These are phyloP conservation scores for Ophiostoma sp. DNA, from an alignment of 2,329 filamentous ascomycete species.

Conservation along the genomic window DNA sequence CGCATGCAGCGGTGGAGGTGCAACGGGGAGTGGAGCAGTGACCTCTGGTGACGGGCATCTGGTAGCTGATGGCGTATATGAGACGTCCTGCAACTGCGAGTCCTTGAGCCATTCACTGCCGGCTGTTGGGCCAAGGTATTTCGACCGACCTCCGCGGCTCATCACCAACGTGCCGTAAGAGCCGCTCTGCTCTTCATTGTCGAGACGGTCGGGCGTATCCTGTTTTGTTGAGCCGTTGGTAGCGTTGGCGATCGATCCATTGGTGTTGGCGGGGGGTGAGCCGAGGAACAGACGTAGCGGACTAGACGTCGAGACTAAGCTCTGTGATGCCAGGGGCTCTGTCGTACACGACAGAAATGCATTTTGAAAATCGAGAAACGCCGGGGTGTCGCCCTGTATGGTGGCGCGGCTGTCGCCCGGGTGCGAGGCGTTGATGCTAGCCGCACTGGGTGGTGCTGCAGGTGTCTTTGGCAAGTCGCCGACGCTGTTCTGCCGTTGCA, in stretches of 20 bases:
- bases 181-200: constrained; percentile 15
- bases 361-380: not conserved
- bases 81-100: constrained; percentile 18
- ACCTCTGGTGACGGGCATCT: not conserved
- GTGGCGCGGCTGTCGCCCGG: not conserved
- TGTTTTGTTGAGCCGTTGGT: not conserved
- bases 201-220: not conserved
- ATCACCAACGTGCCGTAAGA: constrained; percentile 21
- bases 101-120: constrained; percentile 22
- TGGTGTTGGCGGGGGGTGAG: not conserved
- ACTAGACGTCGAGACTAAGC: not conserved
- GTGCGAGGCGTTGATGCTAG: not conserved
- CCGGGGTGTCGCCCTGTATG: not conserved
- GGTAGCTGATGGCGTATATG: not conserved
- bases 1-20: not conserved
- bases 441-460: not conserved
- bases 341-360: not conserved
- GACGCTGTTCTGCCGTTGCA: not conserved
- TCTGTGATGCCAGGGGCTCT: not conserved
- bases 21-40: not conserved
- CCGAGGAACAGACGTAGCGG: not conserved
- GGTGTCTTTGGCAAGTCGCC: not conserved
- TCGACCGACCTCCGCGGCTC: constrained; percentile 18
- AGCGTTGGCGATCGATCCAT: not conserved
- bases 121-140: constrained; percentile 21